A percentile compares a stretch with the other conserved stretches of the same genome.
phyloP scores from a whole-genome alignment of 176 grass and related monocot genomes.

The Eragrostis curvula region DNA sequence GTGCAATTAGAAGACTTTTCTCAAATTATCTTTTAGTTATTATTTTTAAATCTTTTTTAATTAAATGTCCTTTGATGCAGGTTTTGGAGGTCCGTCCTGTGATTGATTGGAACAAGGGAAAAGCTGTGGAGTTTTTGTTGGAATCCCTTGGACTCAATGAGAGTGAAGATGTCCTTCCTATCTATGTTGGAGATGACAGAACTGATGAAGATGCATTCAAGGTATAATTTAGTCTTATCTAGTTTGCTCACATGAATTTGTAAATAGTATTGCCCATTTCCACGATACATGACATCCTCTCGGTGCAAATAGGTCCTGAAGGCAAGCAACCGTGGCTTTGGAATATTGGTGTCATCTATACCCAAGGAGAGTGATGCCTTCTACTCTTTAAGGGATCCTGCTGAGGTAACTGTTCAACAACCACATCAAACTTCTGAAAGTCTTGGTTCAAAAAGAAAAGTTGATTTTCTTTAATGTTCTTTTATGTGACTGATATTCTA shows the following conservation, averaged over 20 bases:
- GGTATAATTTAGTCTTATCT: slow-evolving; percentile 40
- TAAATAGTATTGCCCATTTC: not conserved
- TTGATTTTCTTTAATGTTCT: not conserved
- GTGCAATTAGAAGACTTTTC: not conserved
- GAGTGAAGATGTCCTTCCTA: slow-evolving; percentile 74
- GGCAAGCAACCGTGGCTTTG: slow-evolving; percentile 67
- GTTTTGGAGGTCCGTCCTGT: slow-evolving; percentile 96
- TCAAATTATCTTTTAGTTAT: not conserved
- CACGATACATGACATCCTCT: slow-evolving; percentile 13
- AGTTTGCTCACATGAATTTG: not conserved
- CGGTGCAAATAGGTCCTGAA: slow-evolving; percentile 63
- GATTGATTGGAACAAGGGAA: slow-evolving; percentile 98
- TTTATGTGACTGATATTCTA: not conserved
- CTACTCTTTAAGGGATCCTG: slow-evolving; percentile 83
- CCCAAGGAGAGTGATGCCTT: slow-evolving; percentile 87
- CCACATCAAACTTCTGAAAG: not conserved
- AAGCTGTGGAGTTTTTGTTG: slow-evolving; percentile 95
- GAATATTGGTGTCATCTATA: slow-evolving; percentile 89
- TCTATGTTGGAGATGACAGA: slow-evolving; percentile 95
- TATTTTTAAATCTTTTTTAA: slow-evolving; percentile 3
- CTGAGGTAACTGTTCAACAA: slow-evolving; percentile 61
- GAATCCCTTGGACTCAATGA: slow-evolving; percentile 76
- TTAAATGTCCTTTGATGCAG: slow-evolving; percentile 32
- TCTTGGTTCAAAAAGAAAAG: not conserved
- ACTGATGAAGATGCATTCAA: slow-evolving; percentile 98